Evolutionary conservation across 1,139 yeast species (phyloP).

Genomic region (Lodderomyces margitis): DNA sequence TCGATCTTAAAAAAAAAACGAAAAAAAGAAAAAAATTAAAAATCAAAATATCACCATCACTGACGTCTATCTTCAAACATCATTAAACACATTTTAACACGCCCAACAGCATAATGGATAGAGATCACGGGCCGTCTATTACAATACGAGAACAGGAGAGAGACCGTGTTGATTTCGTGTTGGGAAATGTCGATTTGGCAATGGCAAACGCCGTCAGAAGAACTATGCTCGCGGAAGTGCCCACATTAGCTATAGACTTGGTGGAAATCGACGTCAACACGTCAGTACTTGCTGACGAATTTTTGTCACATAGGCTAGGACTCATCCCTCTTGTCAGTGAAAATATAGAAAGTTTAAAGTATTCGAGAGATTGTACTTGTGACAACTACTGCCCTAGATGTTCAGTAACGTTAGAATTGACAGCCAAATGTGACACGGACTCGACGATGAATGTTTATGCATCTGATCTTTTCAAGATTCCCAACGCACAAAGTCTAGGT

Average conservation of each 20-base stretch:
- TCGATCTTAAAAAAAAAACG: not conserved
- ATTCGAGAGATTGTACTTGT: constrained; percentile 95
- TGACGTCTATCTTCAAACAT: no score
- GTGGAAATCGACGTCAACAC: constrained; percentile 94
- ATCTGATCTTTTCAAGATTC: constrained; percentile 65
- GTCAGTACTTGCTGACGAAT: constrained; percentile 94
- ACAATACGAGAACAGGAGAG: constrained; percentile 83
- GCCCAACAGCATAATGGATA: constrained; percentile 30
- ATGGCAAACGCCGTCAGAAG: constrained; percentile 92
- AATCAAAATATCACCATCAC: no score
- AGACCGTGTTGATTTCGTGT: constrained; percentile 87
- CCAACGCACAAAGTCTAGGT: constrained; percentile 57
- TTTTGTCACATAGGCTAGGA: constrained; percentile 90
- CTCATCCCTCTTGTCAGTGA: constrained; percentile 83
- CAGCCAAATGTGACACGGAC: constrained; percentile 87
- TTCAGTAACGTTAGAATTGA: constrained; percentile 79
- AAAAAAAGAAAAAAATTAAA: not conserved
- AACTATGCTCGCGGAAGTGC: constrained; percentile 92
- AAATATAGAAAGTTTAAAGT: constrained; percentile 75
- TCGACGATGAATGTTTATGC: constrained; percentile 89
- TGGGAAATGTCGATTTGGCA: constrained; percentile 84
- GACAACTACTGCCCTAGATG: constrained; percentile 96
- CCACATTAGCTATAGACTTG: constrained; percentile 91
- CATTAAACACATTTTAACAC: not conserved
- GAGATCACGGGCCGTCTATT: constrained; percentile 63